phyloP scores from a whole-genome alignment of 371 early-diverging fungal genomes.

The Rhizopus sp. region DNA sequence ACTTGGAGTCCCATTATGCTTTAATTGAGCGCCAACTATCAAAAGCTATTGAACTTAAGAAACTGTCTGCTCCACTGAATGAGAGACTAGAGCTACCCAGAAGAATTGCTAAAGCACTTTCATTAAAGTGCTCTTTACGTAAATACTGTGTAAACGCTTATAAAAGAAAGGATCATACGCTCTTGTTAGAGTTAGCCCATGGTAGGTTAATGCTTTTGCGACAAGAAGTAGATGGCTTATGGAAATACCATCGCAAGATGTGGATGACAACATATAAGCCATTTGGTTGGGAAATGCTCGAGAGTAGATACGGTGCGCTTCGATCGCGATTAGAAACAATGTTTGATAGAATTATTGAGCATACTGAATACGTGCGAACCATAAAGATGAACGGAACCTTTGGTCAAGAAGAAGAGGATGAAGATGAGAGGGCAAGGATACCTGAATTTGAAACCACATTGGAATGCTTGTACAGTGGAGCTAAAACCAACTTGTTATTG shows the following conservation, averaged over 20 bases:
- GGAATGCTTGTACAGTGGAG: constrained; percentile 60
- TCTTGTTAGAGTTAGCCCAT: constrained; percentile 48
- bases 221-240: constrained; percentile 68
- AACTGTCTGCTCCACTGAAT: constrained; percentile 64
- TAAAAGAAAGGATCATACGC: constrained; percentile 50
- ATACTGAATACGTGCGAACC: constrained; percentile 43
- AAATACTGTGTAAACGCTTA: constrained; percentile 67
- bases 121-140: constrained; percentile 72
- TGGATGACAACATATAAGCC: constrained; percentile 83
- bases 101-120: constrained; percentile 65
- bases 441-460: constrained; percentile 70
- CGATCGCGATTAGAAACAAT: constrained; percentile 74
- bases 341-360: constrained; percentile 71
- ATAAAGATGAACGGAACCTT: not conserved
- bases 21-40: constrained; percentile 51
- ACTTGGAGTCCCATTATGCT: constrained; percentile 68
- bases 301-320: constrained; percentile 82
- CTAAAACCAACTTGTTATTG: constrained; percentile 62
- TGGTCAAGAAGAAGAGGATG: constrained; percentile 20
- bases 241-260: constrained; percentile 76
- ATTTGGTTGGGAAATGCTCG: constrained; percentile 85
- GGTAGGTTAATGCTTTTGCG: constrained; percentile 56
- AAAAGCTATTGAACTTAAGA: constrained; percentile 46
- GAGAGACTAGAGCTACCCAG: constrained; percentile 68
- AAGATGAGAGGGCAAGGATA: constrained; percentile 50